Base-by-base conservation (phyloP, 805 yeast species). In the Suhomyces sp. region DNA sequence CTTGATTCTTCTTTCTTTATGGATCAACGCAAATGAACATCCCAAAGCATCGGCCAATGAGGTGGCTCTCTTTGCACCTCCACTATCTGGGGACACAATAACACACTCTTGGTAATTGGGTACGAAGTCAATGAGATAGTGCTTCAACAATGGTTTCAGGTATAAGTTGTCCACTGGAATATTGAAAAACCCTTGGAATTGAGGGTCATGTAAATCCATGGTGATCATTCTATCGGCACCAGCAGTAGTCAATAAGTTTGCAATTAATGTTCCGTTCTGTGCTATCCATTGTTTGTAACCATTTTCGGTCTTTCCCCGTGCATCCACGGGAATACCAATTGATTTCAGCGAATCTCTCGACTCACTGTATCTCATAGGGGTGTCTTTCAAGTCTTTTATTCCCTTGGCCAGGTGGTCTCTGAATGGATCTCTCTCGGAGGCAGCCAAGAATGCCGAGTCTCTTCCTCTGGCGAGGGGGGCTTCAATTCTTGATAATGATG, bases 21-120 rank as follows among this genome's bases (percentile, higher is more conserved):
- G 98, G 45, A 93, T 88, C 60, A 93, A 70, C 0, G 99, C 98
- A 67, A 93, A 90, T 17, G 88, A 76, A 68, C 93, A 76, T 13
- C 87, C 88, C 39, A 93, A 65, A 1, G 84, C 76, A 63, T 93
- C 99, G 2, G 98, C 98, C 42, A 93, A 76, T 1, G 91, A 83
- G 1, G 96, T 86, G 20, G 98, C 97, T 46, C 98, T 70, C 60
- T 93, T 93, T 32, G 98, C 99, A 43, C 99, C 99, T 54, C 99
- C 99, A 15, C 97, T 93, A 63, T 93, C 99, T 0, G 99, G 99
- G 1, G 96, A 88, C 21, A 93, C 97, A 49, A 93, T 79, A 6
- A 93, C 95, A 26, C 91, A 84, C 25, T 88, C 83, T 46, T 77
- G 77, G 55, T 80, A 87, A 43, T 85, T 63, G n/a, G 95, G 91